Conservation (phyloP, 805 yeast species). For the Grigorovia jiainica region DNA sequence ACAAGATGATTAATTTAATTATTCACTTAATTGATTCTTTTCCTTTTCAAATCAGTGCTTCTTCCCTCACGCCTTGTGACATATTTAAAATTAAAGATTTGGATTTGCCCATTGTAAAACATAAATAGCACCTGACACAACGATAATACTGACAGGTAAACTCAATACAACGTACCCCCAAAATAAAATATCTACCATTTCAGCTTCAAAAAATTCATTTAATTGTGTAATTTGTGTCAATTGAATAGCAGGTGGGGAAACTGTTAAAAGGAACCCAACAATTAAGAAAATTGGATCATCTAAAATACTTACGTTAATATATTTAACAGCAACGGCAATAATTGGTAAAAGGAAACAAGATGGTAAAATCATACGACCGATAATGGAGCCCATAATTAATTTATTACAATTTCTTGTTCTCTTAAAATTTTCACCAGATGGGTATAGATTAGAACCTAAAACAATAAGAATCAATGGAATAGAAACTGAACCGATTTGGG, state of each 20-base stretch:
- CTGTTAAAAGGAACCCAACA: slow-evolving; percentile 64
- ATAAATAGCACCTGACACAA: slow-evolving; percentile 55
- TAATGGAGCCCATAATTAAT: slow-evolving; percentile 56
- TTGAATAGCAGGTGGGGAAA: slow-evolving; percentile 80
- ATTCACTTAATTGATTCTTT: no score
- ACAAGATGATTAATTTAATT: no score
- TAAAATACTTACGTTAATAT: slow-evolving; percentile 53
- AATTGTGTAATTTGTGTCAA: slow-evolving; percentile 72
- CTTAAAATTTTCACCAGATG: slow-evolving; percentile 58
- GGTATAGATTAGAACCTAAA: slow-evolving; percentile 68
- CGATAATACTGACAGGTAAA: slow-evolving; percentile 63
- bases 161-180: slow-evolving; percentile 77
- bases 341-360: slow-evolving; percentile 58
- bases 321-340: slow-evolving; percentile 55
- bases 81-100: no score
- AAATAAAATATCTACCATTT: slow-evolving; percentile 73
- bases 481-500: slow-evolving; percentile 62
- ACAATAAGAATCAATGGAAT: slow-evolving; percentile 70
- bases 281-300: slow-evolving; percentile 76
- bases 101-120: slow-evolving; percentile 35
- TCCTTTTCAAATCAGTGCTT: no score
- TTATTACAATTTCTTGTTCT: slow-evolving; percentile 52
- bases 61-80: no score
- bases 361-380: slow-evolving; percentile 73
- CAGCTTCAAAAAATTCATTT: slow-evolving; percentile 65